Base-by-base conservation (phyloP, 2,329 filamentous ascomycete genomes). In the Raffaelea ambrosiae region DNA sequence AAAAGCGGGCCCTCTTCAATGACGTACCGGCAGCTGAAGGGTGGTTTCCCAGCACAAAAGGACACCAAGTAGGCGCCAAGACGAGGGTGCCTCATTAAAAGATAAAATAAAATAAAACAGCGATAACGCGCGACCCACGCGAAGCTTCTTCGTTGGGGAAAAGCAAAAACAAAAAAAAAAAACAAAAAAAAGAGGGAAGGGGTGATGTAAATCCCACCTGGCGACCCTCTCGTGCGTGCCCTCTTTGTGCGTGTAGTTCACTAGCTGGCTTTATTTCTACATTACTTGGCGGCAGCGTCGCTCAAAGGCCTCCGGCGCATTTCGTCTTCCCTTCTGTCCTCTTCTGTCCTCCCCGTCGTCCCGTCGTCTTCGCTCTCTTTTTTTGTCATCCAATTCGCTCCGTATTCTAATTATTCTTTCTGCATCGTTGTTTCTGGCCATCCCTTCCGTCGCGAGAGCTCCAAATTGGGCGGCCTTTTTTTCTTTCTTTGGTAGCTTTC, bases 21-120 rank as follows among this genome's bases (percentile, higher is more conserved):
- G 47, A 48, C 47, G 47, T 48, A 48, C 23, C 47, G 26, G 26
- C 26, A 29, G 26, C 26, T 29, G 26, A 29, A 29, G 7, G 13
- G 26, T 13, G 13, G 26, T 13, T 7, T 7, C 14, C 31, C 42
- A 22, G 8, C n/a, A 26, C 16, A 18, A 36, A 22, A 38, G 39
- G 29, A 29, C 40, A 47, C 46, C 33, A 44, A 44, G 39, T 7
- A 40, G 21, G 16, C 46, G 46, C 46, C 41, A 48, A 48, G 46
- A 39, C 22, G 19, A 38, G 16, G 35, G 35, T n/a, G 31, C 7
- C 8, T 19, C 13, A 38, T 38, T 38, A 38, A 38, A 38, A 38
- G 5, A 38, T 5, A 38, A 38, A 16, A 38, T 8, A 19, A 10
- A 38, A n/a, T 5, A 38, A 38, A 38, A 8, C 16, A 38, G 18